Percentiles rank a stretch among this genome's conserved stretches.
phyloP scores from a whole-genome alignment of 1,139 yeast genomes.

The Yamadazyma buinensis region DNA sequence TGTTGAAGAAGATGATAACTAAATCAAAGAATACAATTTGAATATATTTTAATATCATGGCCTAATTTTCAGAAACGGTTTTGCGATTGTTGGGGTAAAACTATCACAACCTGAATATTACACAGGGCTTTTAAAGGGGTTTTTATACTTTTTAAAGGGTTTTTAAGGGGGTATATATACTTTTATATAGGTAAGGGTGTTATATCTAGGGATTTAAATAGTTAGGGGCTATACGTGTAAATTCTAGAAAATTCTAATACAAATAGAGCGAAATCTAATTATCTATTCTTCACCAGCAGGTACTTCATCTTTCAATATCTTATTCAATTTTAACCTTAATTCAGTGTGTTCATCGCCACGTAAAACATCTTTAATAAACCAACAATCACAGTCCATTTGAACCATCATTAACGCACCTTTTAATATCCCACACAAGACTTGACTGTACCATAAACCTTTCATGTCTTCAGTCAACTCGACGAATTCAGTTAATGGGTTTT shows the following conservation, averaged over 20 bases:
- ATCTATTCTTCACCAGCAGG: constrained; percentile 98
- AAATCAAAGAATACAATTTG: constrained; percentile 25
- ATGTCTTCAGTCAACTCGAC: constrained; percentile 86
- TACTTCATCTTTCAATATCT: constrained; percentile 83
- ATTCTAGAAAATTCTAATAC: no score
- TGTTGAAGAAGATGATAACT: constrained; percentile 33
- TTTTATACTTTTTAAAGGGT: no score
- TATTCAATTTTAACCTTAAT: constrained; percentile 65
- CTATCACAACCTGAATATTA: no score
- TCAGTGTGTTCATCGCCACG: constrained; percentile 86
- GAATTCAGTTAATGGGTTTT: constrained; percentile 91
- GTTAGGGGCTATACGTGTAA: no score
- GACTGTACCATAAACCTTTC: constrained; percentile 87
- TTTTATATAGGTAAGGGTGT: no score
- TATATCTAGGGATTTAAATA: no score
- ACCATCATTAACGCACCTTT: constrained; percentile 95
- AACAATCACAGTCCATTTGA: constrained; percentile 84
- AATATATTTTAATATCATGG: neutral
- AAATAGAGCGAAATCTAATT: no score
- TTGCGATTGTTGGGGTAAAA: no score
- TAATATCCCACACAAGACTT: constrained; percentile 83
- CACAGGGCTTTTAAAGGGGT: no score
- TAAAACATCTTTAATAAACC: constrained; percentile 73
- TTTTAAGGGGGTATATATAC: no score
- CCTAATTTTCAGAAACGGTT: no score